Evolutionary conservation across 805 yeast genomes (phyloP).

Genomic region (Metschnikowia sp.): DNA sequence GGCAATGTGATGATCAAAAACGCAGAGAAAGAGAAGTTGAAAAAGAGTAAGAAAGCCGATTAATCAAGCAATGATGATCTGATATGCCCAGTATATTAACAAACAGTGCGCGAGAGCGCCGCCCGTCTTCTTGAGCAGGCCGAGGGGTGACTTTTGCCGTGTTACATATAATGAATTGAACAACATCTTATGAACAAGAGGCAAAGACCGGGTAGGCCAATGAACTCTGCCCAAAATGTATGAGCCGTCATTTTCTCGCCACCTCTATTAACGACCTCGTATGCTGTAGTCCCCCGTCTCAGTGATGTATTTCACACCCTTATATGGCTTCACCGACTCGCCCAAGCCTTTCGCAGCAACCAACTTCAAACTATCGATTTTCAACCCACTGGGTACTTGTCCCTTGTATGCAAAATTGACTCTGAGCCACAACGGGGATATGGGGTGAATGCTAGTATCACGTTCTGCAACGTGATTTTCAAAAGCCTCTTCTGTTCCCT

Average conservation of each 20-base stretch:
- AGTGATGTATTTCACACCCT: conserved; percentile 85
- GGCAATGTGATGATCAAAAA: conserved; percentile 64
- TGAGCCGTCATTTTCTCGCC: too few species aligned
- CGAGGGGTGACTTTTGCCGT: too few species aligned
- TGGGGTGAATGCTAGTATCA: not conserved
- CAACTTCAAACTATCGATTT: conserved; percentile 62
- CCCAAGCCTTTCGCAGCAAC: conserved; percentile 54
- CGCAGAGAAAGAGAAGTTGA: conserved; percentile 51
- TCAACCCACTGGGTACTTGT: conserved; percentile 69
- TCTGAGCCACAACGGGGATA: conserved; percentile 38
- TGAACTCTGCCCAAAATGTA: too few species aligned
- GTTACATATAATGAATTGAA: too few species aligned
- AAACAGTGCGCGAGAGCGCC: conserved; percentile 2
- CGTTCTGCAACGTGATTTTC: not conserved
- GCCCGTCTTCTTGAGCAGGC: conserved; percentile 6
- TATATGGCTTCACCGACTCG: conserved; percentile 70
- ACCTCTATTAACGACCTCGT: conserved; percentile 18
- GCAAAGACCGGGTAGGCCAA: too few species aligned
- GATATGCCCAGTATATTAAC: conserved; percentile 7
- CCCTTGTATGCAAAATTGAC: conserved; percentile 63
- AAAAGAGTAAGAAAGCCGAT: conserved; percentile 46
- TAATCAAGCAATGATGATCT: not conserved
- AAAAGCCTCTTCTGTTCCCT: too few species aligned
- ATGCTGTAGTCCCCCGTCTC: conserved; percentile 56
- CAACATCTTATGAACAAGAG: too few species aligned